Base-by-base conservation (phyloP, 257 asterid species). In the Euphrasia confusa region DNA sequence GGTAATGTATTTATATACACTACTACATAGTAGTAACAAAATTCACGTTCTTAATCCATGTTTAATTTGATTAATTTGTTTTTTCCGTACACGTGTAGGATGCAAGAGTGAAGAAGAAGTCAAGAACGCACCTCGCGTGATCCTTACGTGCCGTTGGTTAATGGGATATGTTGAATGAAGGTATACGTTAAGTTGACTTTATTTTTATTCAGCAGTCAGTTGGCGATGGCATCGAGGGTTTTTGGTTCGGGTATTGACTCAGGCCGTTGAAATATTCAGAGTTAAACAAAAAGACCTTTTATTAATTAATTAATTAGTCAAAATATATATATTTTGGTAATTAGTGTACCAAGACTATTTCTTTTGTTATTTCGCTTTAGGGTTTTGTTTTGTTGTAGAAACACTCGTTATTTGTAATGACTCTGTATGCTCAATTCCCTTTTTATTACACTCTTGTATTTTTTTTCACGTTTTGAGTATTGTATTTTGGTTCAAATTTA, bases 201-300 rank as follows among this genome's bases (percentile, higher is more conserved):
- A 7, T 37, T 37, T 37, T 37, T 37, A 37, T 37, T 37, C 42
- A 9, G 12, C 33, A 30, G 33, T 4, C 5, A 30, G 3, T 30
- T 30, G 33, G 33, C 42, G 2, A 37, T 35, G 40, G 40, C 40
- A 7, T 35, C 79, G 67, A 84, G 83, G 82, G 76, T 75, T 50
- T 58, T 6, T 8, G 94, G 87, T 82, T 85, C 94, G 94, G 87
- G 87, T 77, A 85, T 85, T 85, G 94, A 85, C 87, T 84, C 74
- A 49, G 65, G 17, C 71, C 63, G 28, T 30, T 63, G 64, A 49
- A 60, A 5, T 45, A 48, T 50, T 45, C 8, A 18, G 8, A 67
- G 74, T 42, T 0, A 63, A 68, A 68, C 68, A 33, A 68, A 33
- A 68, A 15, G 54, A 61, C 72, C 77, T 73, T 60, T 7, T 37